Evolutionary conservation across 352 stramenopile genomes (phyloP).

Genomic region (Pilasporangium apinafurcum): DNA sequence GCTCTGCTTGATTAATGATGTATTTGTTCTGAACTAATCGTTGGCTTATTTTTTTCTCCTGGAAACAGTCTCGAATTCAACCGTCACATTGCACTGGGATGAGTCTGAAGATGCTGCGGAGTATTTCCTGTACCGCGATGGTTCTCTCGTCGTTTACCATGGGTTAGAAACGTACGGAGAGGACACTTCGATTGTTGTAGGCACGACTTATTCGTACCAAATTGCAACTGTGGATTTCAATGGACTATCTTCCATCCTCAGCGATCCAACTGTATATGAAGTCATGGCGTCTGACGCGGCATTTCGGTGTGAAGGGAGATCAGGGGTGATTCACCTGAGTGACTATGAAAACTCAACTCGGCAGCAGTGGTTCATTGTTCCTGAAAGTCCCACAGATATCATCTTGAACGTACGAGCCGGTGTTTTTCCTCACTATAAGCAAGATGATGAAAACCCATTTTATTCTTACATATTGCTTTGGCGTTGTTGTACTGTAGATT

Average conservation of each 20-base stretch:
- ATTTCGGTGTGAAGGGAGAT: constrained; percentile 21
- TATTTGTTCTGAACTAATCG: not conserved
- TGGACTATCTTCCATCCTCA: constrained; percentile 11
- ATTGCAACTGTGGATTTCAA: constrained; percentile 14
- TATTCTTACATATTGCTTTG: no score
- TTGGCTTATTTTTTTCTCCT: not conserved
- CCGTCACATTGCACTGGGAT: constrained; percentile 27
- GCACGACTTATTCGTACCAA: constrained; percentile 34
- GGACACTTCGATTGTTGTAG: constrained; percentile 16
- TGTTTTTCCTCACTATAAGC: not conserved
- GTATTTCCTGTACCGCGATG: constrained; percentile 39
- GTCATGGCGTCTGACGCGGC: constrained; percentile 6
- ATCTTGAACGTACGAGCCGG: constrained; percentile 27
- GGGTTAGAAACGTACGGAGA: constrained; percentile 24
- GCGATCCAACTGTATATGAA: constrained; percentile 17
- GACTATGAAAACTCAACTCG: constrained; percentile 27
- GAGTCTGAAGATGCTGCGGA: constrained; percentile 7
- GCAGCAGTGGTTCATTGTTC: constrained; percentile 35
- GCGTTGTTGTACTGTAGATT: constrained; percentile 7
- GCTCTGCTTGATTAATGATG: not conserved
- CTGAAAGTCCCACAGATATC: constrained; percentile 9
- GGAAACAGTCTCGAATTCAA: constrained; percentile 17
- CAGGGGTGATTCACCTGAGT: constrained; percentile 24
- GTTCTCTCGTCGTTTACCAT: constrained; percentile 10
- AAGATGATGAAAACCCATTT: not conserved